Conservation (phyloP, 495 filamentous ascomycete species). For the Aeminium ludgeri region DNA sequence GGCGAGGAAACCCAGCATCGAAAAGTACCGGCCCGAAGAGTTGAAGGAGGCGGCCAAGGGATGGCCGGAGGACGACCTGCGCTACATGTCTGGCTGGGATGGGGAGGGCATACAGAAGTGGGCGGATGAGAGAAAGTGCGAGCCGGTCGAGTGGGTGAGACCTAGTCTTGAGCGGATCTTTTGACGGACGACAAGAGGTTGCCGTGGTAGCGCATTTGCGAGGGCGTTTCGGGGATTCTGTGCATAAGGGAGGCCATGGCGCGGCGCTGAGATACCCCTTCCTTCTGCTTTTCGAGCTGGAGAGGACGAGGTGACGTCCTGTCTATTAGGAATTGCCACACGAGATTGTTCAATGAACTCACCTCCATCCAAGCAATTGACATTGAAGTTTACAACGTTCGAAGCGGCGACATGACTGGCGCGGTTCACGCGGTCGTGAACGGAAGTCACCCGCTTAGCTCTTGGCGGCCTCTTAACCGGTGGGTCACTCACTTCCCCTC, state of each 20-base stretch:
- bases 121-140: constrained; percentile 4
- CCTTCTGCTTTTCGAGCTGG: no score
- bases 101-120: constrained; percentile 6
- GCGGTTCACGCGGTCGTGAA: background rate
- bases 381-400: no score
- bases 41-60: background rate
- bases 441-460: background rate
- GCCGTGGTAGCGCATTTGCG: no score
- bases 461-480: no score
- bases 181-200: background rate
- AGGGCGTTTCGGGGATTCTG: no score
- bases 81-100: constrained; percentile 12
- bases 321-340: no score
- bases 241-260: no score
- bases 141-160: constrained; percentile 7
- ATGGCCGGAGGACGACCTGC: constrained; percentile 1
- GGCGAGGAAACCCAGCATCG: background rate
- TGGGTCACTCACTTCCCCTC: no score
- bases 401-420: background rate
- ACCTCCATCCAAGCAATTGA: no score
- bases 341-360: no score
- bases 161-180: constrained; percentile 8
- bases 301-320: no score
- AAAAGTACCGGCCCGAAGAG: background rate
- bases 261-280: no score